phyloP scores from a whole-genome alignment of 1,284 basidiomycete species.

The Cryptococcus amylolentus region DNA sequence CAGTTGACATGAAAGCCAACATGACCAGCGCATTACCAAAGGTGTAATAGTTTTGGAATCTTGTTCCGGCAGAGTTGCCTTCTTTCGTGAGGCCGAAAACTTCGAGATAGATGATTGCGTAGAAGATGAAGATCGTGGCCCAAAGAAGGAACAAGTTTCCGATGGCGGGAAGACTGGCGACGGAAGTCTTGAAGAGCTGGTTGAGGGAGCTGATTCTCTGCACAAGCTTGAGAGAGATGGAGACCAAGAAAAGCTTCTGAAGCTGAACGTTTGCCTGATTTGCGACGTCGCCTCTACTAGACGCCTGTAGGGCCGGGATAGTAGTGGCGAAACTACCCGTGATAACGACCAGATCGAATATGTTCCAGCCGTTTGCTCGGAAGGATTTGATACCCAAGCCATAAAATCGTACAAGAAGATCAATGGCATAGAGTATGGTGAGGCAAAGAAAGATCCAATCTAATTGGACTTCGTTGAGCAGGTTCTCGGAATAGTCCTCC shows the following conservation, averaged over 20 bases:
- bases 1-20: constrained; percentile 60
- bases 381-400: constrained; percentile 85
- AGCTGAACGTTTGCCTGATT: constrained; percentile 58
- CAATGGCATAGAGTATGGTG: constrained; percentile 70
- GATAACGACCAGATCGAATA: constrained; percentile 84
- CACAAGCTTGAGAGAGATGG: constrained; percentile 90
- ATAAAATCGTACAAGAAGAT: constrained; percentile 71
- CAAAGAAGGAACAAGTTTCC: constrained; percentile 81
- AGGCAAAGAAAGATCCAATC: constrained; percentile 76
- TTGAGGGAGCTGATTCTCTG: constrained; percentile 86
- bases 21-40: constrained; percentile 80
- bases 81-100: constrained; percentile 91
- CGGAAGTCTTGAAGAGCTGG: constrained; percentile 93
- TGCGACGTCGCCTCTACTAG: constrained; percentile 15
- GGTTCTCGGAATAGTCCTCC: constrained; percentile 65
- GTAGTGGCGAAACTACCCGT: constrained; percentile 81
- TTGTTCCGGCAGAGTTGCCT: constrained; percentile 63
- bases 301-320: constrained; percentile 62
- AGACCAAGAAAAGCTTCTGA: constrained; percentile 91
- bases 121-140: constrained; percentile 89
- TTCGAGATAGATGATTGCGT: constrained; percentile 84
- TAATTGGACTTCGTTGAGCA: constrained; percentile 61
- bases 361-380: constrained; percentile 83
- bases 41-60: constrained; percentile 75
- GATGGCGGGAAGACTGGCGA: constrained; percentile 87